phyloP scores from a whole-genome alignment of 345 rosid genomes.

The Capsella bursapastoris region DNA sequence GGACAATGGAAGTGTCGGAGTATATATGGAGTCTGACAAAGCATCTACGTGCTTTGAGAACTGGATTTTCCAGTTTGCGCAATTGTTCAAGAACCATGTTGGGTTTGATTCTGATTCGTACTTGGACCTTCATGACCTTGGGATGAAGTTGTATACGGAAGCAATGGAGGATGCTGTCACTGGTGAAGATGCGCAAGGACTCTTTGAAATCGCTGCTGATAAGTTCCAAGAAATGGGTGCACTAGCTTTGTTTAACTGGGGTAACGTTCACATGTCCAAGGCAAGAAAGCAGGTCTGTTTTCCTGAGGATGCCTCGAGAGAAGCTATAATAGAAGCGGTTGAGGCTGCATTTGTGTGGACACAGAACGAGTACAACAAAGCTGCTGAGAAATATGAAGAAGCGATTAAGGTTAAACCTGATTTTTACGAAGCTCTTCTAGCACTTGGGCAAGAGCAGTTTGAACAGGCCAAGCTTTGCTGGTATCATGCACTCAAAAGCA shows the following conservation, averaged over 20 bases:
- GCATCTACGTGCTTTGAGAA: conserved; percentile 59
- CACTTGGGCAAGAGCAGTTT: conserved; percentile 94
- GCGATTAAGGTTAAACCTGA: conserved; percentile 84
- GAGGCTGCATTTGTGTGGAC: conserved; percentile 80
- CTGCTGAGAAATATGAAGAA: conserved; percentile 77
- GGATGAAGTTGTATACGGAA: conserved; percentile 90
- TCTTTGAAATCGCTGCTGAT: conserved; percentile 82
- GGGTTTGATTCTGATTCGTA: conserved; percentile 96
- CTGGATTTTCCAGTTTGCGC: conserved; percentile 94
- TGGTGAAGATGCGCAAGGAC: conserved; percentile 83
- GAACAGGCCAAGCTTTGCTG: conserved; percentile 97
- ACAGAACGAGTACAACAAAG: conserved; percentile 67
- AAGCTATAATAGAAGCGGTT: conserved; percentile 57
- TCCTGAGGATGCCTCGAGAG: conserved; percentile 72
- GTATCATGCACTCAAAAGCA: conserved; percentile 79
- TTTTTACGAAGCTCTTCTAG: conserved; percentile 90
- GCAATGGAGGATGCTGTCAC: conserved; percentile 94
- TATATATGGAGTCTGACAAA: conserved; percentile 47
- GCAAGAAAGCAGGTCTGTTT: conserved; percentile 76
- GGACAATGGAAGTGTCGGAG: conserved; percentile 57
- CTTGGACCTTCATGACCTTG: conserved; percentile 91
- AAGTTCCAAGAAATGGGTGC: conserved; percentile 99
- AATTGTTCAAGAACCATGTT: conserved; percentile 87
- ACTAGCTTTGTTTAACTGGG: conserved; percentile 94
- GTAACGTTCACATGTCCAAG: conserved; percentile 88